Evolutionary conservation across 345 rosid genomes (phyloP).

Genomic region (Melaleuca quinquenervia): DNA sequence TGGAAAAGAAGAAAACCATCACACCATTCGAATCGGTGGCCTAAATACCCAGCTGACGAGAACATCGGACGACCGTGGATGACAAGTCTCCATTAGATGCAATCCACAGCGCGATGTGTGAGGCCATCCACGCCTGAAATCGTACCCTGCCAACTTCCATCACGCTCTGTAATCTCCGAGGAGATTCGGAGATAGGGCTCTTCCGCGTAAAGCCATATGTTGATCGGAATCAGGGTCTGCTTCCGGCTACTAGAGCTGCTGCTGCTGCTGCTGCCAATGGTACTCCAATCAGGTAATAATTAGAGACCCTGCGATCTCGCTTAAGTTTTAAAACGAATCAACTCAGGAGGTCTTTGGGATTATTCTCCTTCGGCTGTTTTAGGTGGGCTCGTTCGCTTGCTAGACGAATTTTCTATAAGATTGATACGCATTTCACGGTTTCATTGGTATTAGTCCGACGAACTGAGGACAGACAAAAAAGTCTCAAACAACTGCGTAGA

Average conservation of each 20-base stretch:
- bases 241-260: neutral
- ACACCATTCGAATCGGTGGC: neutral
- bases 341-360: neutral
- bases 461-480: neutral
- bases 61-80: neutral
- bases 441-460: neutral
- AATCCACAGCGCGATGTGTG: neutral
- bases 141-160: neutral
- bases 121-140: neutral
- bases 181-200: neutral
- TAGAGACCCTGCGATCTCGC: neutral
- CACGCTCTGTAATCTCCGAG: neutral
- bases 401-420: neutral
- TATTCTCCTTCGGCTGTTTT: neutral
- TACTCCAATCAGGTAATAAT: neutral
- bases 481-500: neutral
- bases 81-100: neutral
- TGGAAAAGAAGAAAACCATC: neutral
- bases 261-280: neutral
- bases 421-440: neutral
- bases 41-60: neutral
- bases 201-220: neutral
- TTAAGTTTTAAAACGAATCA: neutral
- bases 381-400: neutral
- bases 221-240: neutral